Evolutionary conservation across 1,284 basidiomycete species (phyloP).

Genomic region (Laetiporus sulphureus): DNA sequence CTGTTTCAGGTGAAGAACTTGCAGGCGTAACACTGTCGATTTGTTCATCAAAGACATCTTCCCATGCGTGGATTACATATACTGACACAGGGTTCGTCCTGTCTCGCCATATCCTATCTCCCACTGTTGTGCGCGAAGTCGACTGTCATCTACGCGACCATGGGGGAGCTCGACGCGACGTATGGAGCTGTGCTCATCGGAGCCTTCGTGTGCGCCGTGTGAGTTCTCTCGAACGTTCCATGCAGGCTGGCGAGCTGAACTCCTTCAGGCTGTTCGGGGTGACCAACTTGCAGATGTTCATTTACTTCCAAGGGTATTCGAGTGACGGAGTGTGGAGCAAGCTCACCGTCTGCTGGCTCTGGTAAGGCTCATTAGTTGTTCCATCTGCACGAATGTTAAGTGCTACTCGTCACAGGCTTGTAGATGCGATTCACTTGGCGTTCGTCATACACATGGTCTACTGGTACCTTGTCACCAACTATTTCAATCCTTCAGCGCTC

Average conservation of each 20-base stretch:
- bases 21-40: no score
- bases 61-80: no score
- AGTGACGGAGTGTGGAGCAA: slow-evolving; percentile 1
- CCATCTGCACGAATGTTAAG: not conserved
- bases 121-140: no score
- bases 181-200: not conserved
- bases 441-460: not conserved
- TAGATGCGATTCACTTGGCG: not conserved
- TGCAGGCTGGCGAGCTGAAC: no score
- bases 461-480: slow-evolving; percentile 1
- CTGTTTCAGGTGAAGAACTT: slow-evolving; percentile 34
- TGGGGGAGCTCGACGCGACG: not conserved
- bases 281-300: slow-evolving; percentile 2
- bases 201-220: not conserved
- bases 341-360: not conserved
- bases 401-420: not conserved
- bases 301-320: not conserved
- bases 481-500: not conserved
- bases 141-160: no score
- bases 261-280: not conserved
- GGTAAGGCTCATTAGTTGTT: not conserved
- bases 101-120: no score
- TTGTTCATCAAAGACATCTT: no score
- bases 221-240: not conserved
- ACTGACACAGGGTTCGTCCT: no score